Evolutionary conservation across 2,329 filamentous ascomycete species (phyloP), one percentile per base, ranked within the genome.

Genomic region (Ascochyta fabae): DNA sequence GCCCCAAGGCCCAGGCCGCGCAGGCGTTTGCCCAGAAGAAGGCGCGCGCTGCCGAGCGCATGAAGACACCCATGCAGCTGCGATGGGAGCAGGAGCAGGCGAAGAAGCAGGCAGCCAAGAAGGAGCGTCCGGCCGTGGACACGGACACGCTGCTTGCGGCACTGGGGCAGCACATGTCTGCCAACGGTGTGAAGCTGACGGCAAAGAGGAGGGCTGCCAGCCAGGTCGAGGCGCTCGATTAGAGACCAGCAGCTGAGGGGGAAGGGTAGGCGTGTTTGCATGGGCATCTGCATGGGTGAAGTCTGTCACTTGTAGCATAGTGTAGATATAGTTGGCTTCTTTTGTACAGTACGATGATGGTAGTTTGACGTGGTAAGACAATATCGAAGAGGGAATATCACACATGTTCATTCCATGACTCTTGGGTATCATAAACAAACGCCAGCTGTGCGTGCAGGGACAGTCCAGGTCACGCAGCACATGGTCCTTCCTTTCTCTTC

Each of bases 81-180:
- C 42, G 66, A n/a, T 72, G 69, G 69, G 70, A 74, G 58, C 53
- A 65, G 26, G 65, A 69, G 41, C 61, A 66, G 27, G 63, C 55
- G 27, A 65, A 61, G 59, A 72, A 73, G 59, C 42, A 62, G 24
- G 48, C 54, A 41, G 53, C 53, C 22, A 53, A 54, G 47, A 59
- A 62, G 60, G 57, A 53, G 38, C 51, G 43, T 7, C 66, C 65
- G 13, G 54, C 66, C 38, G 65, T 71, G 8, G 58, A 73, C 22
- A 67, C 70, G 4, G 75, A 76, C 12, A 62, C 59, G 35, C 69
- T 80, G 57, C 61, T 81, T 53, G 71, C 67, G 8, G 75, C 66
- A 46, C 75, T 81, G 57, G 78, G 78, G 27, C 66, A 76, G 64
- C 69, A 79, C 49, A 79, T 81, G 60, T 48, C 53, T 48, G 57